Base-by-base conservation (phyloP, 2,329 filamentous ascomycete genomes). In the Aschersonia sp. region DNA sequence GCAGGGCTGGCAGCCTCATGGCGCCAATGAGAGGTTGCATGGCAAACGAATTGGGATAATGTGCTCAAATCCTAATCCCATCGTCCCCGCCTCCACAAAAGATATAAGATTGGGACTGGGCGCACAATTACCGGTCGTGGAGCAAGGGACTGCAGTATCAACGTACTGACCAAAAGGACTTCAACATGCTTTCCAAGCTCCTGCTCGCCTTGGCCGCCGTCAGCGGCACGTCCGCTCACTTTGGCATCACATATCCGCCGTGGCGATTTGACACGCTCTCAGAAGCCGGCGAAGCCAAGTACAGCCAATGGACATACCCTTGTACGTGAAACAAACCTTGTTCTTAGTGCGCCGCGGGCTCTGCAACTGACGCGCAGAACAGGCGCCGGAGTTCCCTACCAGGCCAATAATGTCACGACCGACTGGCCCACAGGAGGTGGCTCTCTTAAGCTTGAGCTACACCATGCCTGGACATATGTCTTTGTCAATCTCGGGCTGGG, bases 351-450 rank as follows among this genome's bases (percentile, higher is more conserved):
- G 22, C 22, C 22, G 22, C 22, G 22, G 22, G 22, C 22, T 22
- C 22, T 22, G 22, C 22, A 22, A 22, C 22, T 22, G 22, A 22
- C 22, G 22, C 22, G 22, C 22, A 14, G 11, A 14, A 7, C 41
- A 75, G 73, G 73, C 54, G 73, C 66, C 47, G 68, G 68, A 35
- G 71, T 73, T 37, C 64, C 67, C 30, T 65, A 66, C 56, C 63
- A 62, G 41, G 53, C 54, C 42, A 63, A 61, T 45, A 74, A 73
- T 56, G 61, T 67, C 46, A 76, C 35, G 35, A 37, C 73, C 47
- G 70, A 74, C 54, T 77, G 73, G 73, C 71, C 73, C 35, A 56
- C 74, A n/a, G 56, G 58, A 41, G 72, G 72, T 52, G 73, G 72
- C 52, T 62, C 67, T 37, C 55, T 77, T 45, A 58, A 62, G 52